Conservation (phyloP, 192 early-diverging fungal species). For the Backusella sp. region DNA sequence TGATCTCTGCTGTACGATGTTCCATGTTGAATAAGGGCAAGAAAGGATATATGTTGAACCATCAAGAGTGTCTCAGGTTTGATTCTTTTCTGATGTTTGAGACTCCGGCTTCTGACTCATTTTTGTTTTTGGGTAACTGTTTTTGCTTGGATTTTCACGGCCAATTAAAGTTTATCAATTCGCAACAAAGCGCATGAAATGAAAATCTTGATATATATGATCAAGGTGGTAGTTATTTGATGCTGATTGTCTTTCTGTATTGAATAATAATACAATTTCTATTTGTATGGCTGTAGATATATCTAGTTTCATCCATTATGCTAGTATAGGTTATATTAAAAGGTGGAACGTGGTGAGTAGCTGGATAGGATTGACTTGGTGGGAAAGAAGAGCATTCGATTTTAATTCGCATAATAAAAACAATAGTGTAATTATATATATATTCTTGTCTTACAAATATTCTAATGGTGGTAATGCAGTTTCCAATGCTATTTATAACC, state of each 20-base stretch:
- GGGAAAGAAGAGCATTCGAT: neutral
- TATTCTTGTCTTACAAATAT: neutral
- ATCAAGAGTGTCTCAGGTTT: neutral
- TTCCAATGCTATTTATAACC: neutral
- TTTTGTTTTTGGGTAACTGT: neutral
- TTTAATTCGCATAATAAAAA: neutral
- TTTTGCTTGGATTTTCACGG: neutral
- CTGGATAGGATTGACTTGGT: neutral
- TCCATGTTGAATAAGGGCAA: neutral
- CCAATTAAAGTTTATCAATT: neutral
- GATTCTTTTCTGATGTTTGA: neutral
- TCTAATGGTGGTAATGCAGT: neutral
- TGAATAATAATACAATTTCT: no score
- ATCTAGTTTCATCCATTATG: no score
- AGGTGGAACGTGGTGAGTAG: no score
- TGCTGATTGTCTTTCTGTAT: no score
- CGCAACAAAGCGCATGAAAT: neutral
- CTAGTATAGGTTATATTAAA: no score
- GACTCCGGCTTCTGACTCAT: neutral
- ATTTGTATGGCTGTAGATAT: no score
- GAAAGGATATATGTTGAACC: neutral
- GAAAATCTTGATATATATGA: neutral
- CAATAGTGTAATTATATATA: neutral
- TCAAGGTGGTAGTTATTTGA: no score
- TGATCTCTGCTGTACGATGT: slow-evolving; percentile 46